Conservation (phyloP, 2,329 filamentous ascomycete genomes). For the Calonectria multiphialidica region DNA sequence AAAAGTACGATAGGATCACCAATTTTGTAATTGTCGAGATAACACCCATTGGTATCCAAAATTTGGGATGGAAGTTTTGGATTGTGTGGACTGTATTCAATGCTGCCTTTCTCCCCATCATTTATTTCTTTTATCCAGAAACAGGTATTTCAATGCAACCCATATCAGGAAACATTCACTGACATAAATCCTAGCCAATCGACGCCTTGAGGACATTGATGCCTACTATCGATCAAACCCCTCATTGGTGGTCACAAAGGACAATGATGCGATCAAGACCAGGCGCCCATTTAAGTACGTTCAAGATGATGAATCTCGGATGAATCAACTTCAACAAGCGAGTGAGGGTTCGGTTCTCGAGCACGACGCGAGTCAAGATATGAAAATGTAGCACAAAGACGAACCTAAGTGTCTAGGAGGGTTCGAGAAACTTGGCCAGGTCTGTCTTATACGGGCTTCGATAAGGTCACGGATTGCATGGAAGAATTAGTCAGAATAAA, state of each 20-base stretch:
- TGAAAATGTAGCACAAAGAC: not conserved
- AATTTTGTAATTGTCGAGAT: conserved; percentile 49
- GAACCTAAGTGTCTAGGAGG: no score
- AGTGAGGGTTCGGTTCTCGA: not conserved
- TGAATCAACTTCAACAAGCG: not conserved
- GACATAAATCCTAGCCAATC: conserved; percentile 30
- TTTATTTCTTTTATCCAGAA: conserved; percentile 63
- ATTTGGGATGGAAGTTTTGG: conserved; percentile 64
- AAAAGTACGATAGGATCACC: conserved; percentile 31
- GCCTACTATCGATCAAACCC: conserved; percentile 52
- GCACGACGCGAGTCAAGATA: not conserved
- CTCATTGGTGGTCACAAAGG: conserved; percentile 58
- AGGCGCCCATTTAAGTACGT: conserved; percentile 41
- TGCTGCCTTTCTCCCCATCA: conserved; percentile 58
- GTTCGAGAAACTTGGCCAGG: no score
- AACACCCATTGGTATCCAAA: conserved; percentile 52
- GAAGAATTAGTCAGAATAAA: no score
- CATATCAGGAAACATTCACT: conserved; percentile 9
- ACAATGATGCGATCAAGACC: conserved; percentile 59
- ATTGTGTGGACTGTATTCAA: conserved; percentile 65
- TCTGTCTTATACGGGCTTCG: no score
- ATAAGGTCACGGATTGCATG: no score
- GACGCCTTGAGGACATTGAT: conserved; percentile 47
- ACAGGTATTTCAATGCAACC: conserved; percentile 42
- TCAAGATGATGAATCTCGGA: conserved; percentile 14